Evolutionary conservation across 202 grass and related monocot species (phyloP), one percentile per base, ranked within the genome.

Genomic region (Carex sylvatica): DNA sequence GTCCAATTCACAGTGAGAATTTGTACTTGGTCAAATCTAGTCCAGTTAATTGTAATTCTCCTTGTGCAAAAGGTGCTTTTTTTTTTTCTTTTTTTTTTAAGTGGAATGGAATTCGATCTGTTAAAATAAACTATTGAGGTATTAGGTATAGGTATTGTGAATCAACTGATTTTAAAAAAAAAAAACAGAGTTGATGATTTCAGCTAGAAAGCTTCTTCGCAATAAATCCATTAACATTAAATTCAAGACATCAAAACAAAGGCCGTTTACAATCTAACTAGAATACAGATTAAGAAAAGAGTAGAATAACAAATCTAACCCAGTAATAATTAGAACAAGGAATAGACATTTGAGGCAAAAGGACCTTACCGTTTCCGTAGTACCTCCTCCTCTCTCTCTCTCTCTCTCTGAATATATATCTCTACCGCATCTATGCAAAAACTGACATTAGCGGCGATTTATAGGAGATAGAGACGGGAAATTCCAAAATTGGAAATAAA

Each of bases 251-350:
- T 46, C 70, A 74, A 8, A 22, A 19, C 20, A 74, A 80, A 80
- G 78, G 19, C 35, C 38, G 26, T 65, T 7, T 24, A 10, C 4
- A 26, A 65, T 62, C 65, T 12, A 64, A 26, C 38, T 24, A 56
- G 16, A 59, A 78, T 19, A 60, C 58, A 42, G 42, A 80, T 64
- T 59, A 26, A 80, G 59, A 35, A 80, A 20, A 47, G n/a, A 80
- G 61, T 38, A 40, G 31, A 61, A 51, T 20, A 55, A 58, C 55
- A 61, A 79, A 79, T 61, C 53, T 60, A 59, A 79, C 26, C 35
- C 19, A 70, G 18, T 42, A 68, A 8, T 5, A 68, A 1, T 4
- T 30, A n/a, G 15, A 36, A 68, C 19, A 75, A 76, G 14, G 71
- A 26, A 24, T 19, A 40, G 42, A 73, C 11, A 13, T 26, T 36